Base-by-base conservation (phyloP, 2,329 filamentous ascomycete species). In the Alternaria incomplexa region DNA sequence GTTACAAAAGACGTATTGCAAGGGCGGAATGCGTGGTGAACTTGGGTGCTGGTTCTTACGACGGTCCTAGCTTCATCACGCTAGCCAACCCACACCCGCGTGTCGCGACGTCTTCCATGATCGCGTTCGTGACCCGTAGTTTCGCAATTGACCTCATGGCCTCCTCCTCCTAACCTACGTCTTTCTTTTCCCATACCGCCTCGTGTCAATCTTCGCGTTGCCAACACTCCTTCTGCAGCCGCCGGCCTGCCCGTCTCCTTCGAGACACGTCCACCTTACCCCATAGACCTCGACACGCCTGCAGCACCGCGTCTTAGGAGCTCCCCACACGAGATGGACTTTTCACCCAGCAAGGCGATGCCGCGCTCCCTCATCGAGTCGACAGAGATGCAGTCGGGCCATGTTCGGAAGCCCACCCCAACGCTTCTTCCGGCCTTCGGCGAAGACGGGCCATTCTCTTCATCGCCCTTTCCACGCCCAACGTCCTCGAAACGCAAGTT, bases 381-480 rank as follows among this genome's bases (percentile, higher is more conserved):
- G 55, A 71, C 71, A 56, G 71, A 74, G 56, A 58, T 56, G 63
- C 73, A 65, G 50, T 66, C 72, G 28, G 71, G 76, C 64, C 67
- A 58, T 84, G 86, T 72, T 79, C 84, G 67, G 90, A 92, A 83
- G 56, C 48, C 56, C 45, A 62, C 58, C 71, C 86, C 92, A 26
- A 87, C 89, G 61, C 83, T 95, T 59, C 88, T 96, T 25, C 92
- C 92, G 64, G 86, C 92, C 22, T 94, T 95, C 78, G 70, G 66
- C 58, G 71, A 74, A 57, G 71, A 71, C 36, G 92, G 94, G 81
- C 90, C 89, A 55, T 83, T 92, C 61, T 91, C 91, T n/a, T 93
- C 91, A 22, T 93, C 92, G 12, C 91, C 91, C 58, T 87, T 93
- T 54, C 91, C 91, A 52, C 87, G 90, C 58, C 77, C 77, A 6